These are phyloP conservation scores for Eutrema salsugineum DNA, from an alignment of 441 rosid species.

Conservation along the genomic window DNA sequence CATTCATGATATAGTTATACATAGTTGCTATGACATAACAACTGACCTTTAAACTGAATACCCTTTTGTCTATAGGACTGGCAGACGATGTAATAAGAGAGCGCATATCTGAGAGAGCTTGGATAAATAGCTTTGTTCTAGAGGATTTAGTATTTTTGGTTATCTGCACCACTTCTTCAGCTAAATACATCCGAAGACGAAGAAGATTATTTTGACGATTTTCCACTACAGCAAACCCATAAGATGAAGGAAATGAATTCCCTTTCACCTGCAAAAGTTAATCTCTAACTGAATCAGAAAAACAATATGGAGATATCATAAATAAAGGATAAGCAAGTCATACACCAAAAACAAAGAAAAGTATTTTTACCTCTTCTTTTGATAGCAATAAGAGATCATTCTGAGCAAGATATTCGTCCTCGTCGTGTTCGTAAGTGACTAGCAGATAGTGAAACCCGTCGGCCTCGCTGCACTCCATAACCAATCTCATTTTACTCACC, in stretches of 20 bases:
- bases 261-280: conserved; percentile 53
- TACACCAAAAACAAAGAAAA: background rate
- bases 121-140: conserved; percentile 39
- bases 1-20: background rate
- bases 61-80: conserved; percentile 42
- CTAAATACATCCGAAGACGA: conserved; percentile 83
- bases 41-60: conserved; percentile 72
- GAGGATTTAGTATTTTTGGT: conserved; percentile 43
- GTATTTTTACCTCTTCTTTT: conserved; percentile 58
- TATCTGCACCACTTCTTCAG: conserved; percentile 56
- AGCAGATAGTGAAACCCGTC: conserved; percentile 63
- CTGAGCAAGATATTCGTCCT: conserved; percentile 49
- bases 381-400: conserved; percentile 88
- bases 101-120: conserved; percentile 50
- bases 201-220: conserved; percentile 54
- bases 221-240: conserved; percentile 94
- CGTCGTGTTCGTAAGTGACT: conserved; percentile 56
- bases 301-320: background rate
- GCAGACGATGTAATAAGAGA: conserved; percentile 54
- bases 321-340: background rate
- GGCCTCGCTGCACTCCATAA: conserved; percentile 64
- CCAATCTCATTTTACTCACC: conserved; percentile 61
- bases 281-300: background rate
- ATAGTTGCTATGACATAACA: background rate
- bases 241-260: conserved; percentile 55